Base-by-base conservation (phyloP, 192 early-diverging fungal species). In the Coemansia sp. region DNA sequence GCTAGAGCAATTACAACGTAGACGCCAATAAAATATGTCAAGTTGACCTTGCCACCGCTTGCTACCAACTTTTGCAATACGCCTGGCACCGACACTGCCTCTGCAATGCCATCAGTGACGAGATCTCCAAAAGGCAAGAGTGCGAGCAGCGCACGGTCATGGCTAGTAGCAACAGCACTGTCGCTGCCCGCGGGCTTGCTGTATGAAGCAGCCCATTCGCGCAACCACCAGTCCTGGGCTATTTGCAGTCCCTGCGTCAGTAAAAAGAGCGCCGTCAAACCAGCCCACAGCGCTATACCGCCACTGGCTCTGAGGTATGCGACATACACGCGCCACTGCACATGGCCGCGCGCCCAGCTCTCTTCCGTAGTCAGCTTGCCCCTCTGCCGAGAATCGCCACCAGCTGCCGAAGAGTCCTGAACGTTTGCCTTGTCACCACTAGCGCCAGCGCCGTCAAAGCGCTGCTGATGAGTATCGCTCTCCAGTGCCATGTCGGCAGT, bases 301-400 rank as follows among this genome's bases (percentile, higher is more conserved):
- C 92, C 92, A 32, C 90, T 89, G 17, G 92, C 90, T 17, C 70
- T 59, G 43, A 90, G 66, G 61, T 98, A 99, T 17, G 86, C 77
- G 30, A 85, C 71, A 82, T 96, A 99, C 4, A 98, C 89, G 14
- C 76, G 71, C 69, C 82, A 87, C 16, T 86, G 72, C 37, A 98
- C 96, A 64, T 87, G 80, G 0, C 97, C 97, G 17, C 87, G 87
- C 1, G 87, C 90, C 66, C 89, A 88, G 44, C 90, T 89, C 76
- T 99, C 97, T 1, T 93, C 91, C 10, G 87, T 70, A 46, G 92
- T 92, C 35, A 98, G 85, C 69, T 92, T 87, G 35, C 86, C 85
- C 67, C 73, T 66, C 30, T 68, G 37, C 14, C 33, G 21, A 26
- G 64, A 37, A 28, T 46, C 67, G 38, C 47, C 42, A 2, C 30